phyloP scores from a whole-genome alignment of 306 rosid genomes.

The Macrotyloma uniflorum region DNA sequence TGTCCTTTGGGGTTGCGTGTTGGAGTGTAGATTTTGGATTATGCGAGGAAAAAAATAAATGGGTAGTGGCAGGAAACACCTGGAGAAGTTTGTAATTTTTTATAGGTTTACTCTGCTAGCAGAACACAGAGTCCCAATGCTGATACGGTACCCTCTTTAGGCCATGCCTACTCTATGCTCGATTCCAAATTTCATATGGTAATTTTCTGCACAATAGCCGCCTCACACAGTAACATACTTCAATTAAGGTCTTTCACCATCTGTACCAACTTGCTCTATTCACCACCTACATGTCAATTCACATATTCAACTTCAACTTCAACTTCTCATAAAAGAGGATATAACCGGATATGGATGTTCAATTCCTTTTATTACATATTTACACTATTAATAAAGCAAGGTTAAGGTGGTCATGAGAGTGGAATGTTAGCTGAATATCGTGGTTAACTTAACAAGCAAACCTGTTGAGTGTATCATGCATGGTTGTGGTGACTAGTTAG shows the following conservation, averaged over 20 bases:
- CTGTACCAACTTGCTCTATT: too few species aligned
- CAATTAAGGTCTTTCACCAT: too few species aligned
- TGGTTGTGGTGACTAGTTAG: background rate
- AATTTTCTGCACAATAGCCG: too few species aligned
- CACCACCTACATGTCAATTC: too few species aligned
- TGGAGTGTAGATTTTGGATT: constrained; percentile 23
- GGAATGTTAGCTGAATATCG: background rate
- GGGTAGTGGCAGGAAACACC: background rate
- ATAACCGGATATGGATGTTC: too few species aligned
- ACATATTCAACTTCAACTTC: too few species aligned
- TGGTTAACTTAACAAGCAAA: background rate
- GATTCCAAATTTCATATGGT: background rate
- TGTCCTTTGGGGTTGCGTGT: constrained; percentile 49
- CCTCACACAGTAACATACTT: too few species aligned
- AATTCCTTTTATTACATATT: too few species aligned
- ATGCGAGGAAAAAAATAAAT: background rate
- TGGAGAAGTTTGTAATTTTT: background rate
- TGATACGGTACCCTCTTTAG: constrained; percentile 40
- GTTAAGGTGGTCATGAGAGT: too few species aligned
- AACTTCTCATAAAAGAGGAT: too few species aligned
- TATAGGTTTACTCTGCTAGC: background rate
- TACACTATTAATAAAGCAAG: too few species aligned
- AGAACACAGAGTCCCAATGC: constrained; percentile 40
- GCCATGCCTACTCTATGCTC: background rate
- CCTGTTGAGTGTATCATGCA: background rate